Percentiles rank a stretch among this genome's conserved stretches.
Evolutionary conservation across 139 green algal genomes (phyloP).

Genomic region (Bryopsis sp.): DNA sequence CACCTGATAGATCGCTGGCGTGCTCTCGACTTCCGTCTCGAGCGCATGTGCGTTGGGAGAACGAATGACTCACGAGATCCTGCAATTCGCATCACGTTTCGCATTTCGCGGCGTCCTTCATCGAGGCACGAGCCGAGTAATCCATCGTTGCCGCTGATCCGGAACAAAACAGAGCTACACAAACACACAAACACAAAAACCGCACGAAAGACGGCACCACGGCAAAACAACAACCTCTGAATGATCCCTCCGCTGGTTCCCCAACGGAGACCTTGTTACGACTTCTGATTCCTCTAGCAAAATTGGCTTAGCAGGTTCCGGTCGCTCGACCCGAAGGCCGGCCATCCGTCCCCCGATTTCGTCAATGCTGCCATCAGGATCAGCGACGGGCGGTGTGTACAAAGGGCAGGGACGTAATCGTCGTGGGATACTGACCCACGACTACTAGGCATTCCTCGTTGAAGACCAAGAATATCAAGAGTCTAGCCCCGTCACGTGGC

Average conservation of each 20-base stretch:
- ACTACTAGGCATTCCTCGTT: constrained; percentile 98
- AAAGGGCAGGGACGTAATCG: constrained; percentile 49
- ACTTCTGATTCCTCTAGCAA: constrained; percentile 82
- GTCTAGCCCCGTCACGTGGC: constrained; percentile 94
- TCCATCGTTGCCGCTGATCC: constrained; percentile 58
- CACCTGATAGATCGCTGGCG: too few relatives aligned
- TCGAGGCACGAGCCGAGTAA: constrained; percentile 81
- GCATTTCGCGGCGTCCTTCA: constrained; percentile 94
- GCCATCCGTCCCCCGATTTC: constrained; percentile 28
- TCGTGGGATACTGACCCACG: constrained; percentile 89
- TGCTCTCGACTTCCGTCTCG: too few relatives aligned
- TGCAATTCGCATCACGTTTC: constrained; percentile 94
- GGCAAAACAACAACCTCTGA: too few relatives aligned
- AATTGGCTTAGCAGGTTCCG: constrained; percentile 43
- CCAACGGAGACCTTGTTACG: constrained; percentile 80
- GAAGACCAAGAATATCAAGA: constrained; percentile 97
- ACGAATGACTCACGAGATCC: constrained; percentile 87
- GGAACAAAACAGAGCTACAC: not conserved
- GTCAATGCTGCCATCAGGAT: constrained; percentile 35
- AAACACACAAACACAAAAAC: not conserved
- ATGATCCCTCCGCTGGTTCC: constrained; percentile 75
- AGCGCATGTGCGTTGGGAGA: constrained; percentile 82
- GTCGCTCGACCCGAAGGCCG: not conserved
- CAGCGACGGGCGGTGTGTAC: constrained; percentile 25
- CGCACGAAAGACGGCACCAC: too few relatives aligned